Percentiles rank a stretch among this genome's conserved stretches.
phyloP scores from a whole-genome alignment of 2,329 filamentous ascomycete genomes.

The Alternaria angustiovoidea region DNA sequence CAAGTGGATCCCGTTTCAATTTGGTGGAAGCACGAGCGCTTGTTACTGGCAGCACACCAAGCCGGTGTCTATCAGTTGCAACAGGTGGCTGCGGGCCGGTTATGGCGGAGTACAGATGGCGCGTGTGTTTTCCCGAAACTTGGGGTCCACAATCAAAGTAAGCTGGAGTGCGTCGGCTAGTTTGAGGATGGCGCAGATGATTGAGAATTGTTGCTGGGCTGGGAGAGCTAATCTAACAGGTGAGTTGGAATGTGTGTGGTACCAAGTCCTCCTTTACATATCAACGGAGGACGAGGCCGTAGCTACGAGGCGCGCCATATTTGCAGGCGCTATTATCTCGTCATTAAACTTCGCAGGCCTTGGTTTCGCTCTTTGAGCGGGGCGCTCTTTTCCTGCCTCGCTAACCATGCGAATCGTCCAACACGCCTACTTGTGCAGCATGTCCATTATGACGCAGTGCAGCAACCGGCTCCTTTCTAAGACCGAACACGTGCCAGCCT shows the following conservation, averaged over 20 bases:
- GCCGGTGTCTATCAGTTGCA: conserved; percentile 31
- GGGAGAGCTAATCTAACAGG: conserved; percentile 18
- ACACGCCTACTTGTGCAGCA: conserved; percentile 15
- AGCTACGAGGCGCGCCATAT: conserved; percentile 7
- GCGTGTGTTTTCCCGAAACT: conserved; percentile 23
- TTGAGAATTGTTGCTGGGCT: conserved; percentile 8
- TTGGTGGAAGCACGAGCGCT: conserved; percentile 25
- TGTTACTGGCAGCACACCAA: conserved; percentile 28
- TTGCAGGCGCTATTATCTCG: conserved; percentile 24
- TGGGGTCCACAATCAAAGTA: conserved; percentile 34
- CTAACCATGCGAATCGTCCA: conserved; percentile 19
- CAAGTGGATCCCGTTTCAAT: conserved; percentile 40
- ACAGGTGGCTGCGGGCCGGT: conserved; percentile 39
- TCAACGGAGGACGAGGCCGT: background rate
- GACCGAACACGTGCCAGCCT: conserved; percentile 20
- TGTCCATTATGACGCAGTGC: conserved; percentile 28
- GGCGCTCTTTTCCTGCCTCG: conserved; percentile 11
- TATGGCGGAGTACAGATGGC: conserved; percentile 28
- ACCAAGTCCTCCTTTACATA: conserved; percentile 13
- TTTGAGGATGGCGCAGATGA: conserved; percentile 7
- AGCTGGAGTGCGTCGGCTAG: conserved; percentile 32
- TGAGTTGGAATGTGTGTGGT: conserved; percentile 11
- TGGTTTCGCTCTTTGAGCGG: conserved; percentile 22
- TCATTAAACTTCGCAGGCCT: conserved; percentile 27
- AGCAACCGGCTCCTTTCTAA: conserved; percentile 12